A percentile compares a stretch with the other conserved stretches of the same genome.
phyloP scores from a whole-genome alignment of 768 basidiomycete genomes.

The Suillus spraguei region DNA sequence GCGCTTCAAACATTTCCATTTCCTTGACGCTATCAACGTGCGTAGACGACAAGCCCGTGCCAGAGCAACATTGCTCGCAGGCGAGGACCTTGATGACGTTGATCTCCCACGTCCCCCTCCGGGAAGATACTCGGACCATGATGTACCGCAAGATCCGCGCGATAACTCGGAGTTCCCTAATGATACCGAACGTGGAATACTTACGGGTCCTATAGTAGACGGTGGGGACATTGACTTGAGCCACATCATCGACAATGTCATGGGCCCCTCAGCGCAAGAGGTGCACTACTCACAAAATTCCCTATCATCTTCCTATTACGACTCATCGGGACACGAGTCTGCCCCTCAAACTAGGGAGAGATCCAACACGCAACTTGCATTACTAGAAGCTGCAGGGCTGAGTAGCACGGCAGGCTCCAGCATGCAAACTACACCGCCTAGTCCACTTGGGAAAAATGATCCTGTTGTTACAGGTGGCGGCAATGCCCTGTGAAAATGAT shows the following conservation, averaged over 20 bases:
- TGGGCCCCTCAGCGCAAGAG: slow-evolving; percentile 38
- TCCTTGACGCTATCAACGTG: slow-evolving; percentile 30
- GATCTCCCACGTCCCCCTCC: slow-evolving; percentile 14
- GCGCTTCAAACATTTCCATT: slow-evolving; percentile 36
- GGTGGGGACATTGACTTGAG: slow-evolving; percentile 29
- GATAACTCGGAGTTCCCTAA: background rate
- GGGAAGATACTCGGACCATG: slow-evolving; percentile 22
- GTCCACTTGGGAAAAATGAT: slow-evolving; percentile 22
- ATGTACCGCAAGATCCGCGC: slow-evolving; percentile 24
- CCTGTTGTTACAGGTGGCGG: background rate
- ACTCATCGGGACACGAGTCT: slow-evolving; percentile 6
- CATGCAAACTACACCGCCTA: slow-evolving; percentile 18
- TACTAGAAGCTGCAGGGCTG: slow-evolving; percentile 30
- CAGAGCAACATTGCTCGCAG: slow-evolving; percentile 27
- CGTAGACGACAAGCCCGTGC: slow-evolving; percentile 22
- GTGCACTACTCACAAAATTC: slow-evolving; percentile 27
- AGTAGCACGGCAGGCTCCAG: background rate
- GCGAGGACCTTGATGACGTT: slow-evolving; percentile 25
- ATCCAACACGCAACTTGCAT: slow-evolving; percentile 22
- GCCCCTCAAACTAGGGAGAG: slow-evolving; percentile 21
- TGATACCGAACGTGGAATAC: slow-evolving; percentile 22
- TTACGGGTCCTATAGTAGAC: slow-evolving; percentile 22
- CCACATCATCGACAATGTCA: slow-evolving; percentile 50
- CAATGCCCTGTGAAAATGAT: background rate
- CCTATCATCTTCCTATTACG: slow-evolving; percentile 25